Evolutionary conservation across 2,329 filamentous ascomycete species (phyloP), one percentile per base, ranked within the genome.

Genomic region (Alternaria burnsii): DNA sequence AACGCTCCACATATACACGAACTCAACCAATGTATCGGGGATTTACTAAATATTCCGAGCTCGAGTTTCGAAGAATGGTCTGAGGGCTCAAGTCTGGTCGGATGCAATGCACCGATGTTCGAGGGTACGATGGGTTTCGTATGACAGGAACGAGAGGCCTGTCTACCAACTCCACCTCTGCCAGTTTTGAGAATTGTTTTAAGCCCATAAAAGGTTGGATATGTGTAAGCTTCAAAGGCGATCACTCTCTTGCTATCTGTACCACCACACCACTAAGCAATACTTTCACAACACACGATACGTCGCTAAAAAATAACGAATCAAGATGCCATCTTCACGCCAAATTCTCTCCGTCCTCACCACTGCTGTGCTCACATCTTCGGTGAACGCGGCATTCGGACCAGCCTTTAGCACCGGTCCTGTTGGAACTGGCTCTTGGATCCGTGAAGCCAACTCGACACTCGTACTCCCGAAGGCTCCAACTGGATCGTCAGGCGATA

Each of bases 391-490:
- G 20, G 70, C 70, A 40, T 63, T 72, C 52, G 70, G 70, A 36
- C 70, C 70, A 43, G 55, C 69, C 8, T 71, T 72, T 60, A 67
- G 63, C 56, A 83, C 82, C 12, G 82, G 82, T 0, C 82, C 82
- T 4, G 80, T 82, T 47, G 71, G 77, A 7, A 55, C 62, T 36
- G 65, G 74, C 60, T 78, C 79, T 1, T 84, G 76, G 70, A 84
- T 84, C 65, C 77, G 78, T 22, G 81, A 82, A 62, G 71, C 81
- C 7, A 81, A 76, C 11, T 80, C 82, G 1, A 84, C 82, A 3
- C 76, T 84, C 18, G 67, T 81, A 16, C 70, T 84, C 3, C 82
- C 82, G 4, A 72, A 76, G 0, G 63, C 67, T 1, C 82, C 82
- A 0, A 78, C 67, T 32, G 71, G 20, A 42, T 42, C 40, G 12